Percentiles rank a stretch among this genome's conserved stretches.
phyloP scores from a whole-genome alignment of 345 rosid genomes.

The Limnanthes douglasii region DNA sequence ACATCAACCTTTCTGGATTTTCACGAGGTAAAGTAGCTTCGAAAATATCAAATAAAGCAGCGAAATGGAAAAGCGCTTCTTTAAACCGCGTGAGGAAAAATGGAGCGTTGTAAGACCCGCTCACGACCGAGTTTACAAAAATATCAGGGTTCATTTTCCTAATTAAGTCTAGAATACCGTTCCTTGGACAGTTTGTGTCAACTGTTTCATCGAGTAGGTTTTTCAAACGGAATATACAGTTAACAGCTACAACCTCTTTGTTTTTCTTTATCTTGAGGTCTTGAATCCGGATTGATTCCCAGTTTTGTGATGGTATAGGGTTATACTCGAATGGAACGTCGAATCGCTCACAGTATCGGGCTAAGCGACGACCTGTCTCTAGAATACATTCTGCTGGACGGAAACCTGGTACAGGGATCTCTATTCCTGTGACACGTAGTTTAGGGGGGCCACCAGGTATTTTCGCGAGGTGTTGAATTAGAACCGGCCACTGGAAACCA shows the following conservation, averaged over 20 bases:
- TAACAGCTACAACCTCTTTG: constrained; percentile 65
- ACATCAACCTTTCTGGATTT: constrained; percentile 28
- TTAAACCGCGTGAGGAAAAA: constrained; percentile 61
- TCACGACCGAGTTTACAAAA: constrained; percentile 29
- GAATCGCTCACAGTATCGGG: constrained; percentile 53
- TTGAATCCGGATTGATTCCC: constrained; percentile 54
- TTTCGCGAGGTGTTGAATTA: constrained; percentile 40
- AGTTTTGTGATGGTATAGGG: constrained; percentile 34
- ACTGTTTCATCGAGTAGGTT: constrained; percentile 48
- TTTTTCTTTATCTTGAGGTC: constrained; percentile 40
- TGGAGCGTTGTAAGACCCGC: constrained; percentile 65
- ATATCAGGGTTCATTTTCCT: constrained; percentile 40
- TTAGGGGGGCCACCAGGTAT: constrained; percentile 35
- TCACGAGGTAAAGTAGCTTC: constrained; percentile 33
- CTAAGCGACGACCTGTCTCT: constrained; percentile 59
- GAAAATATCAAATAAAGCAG: constrained; percentile 50
- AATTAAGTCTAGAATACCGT: constrained; percentile 39
- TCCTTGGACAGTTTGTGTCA: constrained; percentile 35
- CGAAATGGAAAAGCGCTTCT: constrained; percentile 67
- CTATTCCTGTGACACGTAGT: constrained; percentile 77
- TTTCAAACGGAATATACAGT: constrained; percentile 22
- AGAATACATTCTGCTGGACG: constrained; percentile 52
- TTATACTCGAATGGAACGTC: constrained; percentile 67
- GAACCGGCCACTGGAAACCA: constrained; percentile 88
- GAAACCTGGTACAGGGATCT: constrained; percentile 60